Evolutionary conservation across 176 grass and related monocot genomes (phyloP).

Genomic region (Bromus sterilis): DNA sequence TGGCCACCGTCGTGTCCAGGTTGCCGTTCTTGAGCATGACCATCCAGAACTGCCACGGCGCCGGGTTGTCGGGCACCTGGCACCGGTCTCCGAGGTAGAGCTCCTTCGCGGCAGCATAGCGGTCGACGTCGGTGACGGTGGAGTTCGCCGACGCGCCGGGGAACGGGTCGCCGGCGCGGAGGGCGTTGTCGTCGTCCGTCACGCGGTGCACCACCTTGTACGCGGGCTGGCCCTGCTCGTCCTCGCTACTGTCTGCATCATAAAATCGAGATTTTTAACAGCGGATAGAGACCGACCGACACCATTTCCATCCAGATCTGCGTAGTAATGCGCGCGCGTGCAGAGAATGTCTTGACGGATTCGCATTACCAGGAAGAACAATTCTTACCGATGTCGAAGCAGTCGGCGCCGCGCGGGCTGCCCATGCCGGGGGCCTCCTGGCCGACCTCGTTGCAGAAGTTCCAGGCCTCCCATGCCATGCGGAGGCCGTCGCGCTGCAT

Average conservation of each 20-base stretch:
- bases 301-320: neutral
- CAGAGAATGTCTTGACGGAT: neutral
- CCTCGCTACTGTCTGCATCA: constrained; percentile 7
- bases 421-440: constrained; percentile 69
- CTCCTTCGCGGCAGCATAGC: constrained; percentile 69
- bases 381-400: constrained; percentile 64
- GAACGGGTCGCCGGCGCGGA: constrained; percentile 44
- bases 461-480: constrained; percentile 88
- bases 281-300: neutral
- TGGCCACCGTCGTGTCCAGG: constrained; percentile 60
- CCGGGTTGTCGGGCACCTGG: constrained; percentile 41
- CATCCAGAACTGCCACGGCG: constrained; percentile 96
- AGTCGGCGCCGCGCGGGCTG: constrained; percentile 86
- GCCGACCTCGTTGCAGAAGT: constrained; percentile 96
- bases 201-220: constrained; percentile 55
- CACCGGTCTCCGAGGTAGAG: constrained; percentile 68
- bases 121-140: constrained; percentile 34
- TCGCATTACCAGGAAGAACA: neutral
- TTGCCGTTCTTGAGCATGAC: constrained; percentile 98
- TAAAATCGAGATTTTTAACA: neutral
- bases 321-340: neutral
- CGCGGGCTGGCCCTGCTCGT: constrained; percentile 7
- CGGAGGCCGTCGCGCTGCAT: constrained; percentile 78
- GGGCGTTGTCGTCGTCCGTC: constrained; percentile 53
- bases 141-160: neutral